These are phyloP conservation scores for Penicillium roqueforti DNA, from an alignment of 495 filamentous ascomycete species.

Conservation along the genomic window DNA sequence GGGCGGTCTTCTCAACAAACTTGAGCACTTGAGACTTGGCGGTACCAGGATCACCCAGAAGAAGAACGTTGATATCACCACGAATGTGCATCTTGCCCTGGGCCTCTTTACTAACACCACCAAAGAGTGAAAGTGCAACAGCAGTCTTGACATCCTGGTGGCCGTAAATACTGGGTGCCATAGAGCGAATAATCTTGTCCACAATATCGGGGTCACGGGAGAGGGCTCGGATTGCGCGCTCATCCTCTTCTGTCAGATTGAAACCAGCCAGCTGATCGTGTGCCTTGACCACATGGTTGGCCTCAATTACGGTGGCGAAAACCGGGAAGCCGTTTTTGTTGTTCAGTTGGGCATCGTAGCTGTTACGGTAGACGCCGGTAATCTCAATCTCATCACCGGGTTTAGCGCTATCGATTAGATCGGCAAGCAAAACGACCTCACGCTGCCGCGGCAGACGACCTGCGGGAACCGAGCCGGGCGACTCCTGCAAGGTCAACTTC, in stretches of 20 bases:
- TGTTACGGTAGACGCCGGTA: slow-evolving; percentile 96
- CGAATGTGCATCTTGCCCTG: slow-evolving; percentile 84
- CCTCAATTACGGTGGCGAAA: slow-evolving; percentile 95
- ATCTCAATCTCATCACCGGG: slow-evolving; percentile 98
- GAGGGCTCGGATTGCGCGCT: slow-evolving; percentile 82
- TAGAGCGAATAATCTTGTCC: slow-evolving; percentile 90
- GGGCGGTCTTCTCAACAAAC: slow-evolving; percentile 96
- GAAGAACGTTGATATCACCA: slow-evolving; percentile 96
- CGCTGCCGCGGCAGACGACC: slow-evolving; percentile 92
- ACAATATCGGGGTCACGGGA: slow-evolving; percentile 87
- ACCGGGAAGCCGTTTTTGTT: slow-evolving; percentile 99
- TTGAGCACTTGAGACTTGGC: slow-evolving; percentile 98
- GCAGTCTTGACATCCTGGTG: slow-evolving; percentile 98
- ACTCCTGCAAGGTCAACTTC: slow-evolving; percentile 95
- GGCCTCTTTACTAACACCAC: slow-evolving; percentile 87
- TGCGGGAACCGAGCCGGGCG: slow-evolving; percentile 93
- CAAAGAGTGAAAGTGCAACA: slow-evolving; percentile 89
- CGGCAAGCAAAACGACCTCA: slow-evolving; percentile 94
- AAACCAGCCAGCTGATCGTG: slow-evolving; percentile 98
- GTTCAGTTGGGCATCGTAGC: slow-evolving; percentile 95
- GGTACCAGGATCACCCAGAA: slow-evolving; percentile 96
- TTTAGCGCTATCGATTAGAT: slow-evolving; percentile 94
- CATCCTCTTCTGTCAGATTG: slow-evolving; percentile 91
- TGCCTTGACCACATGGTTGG: slow-evolving; percentile 93
- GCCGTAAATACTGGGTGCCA: slow-evolving; percentile 96